Percentiles rank a stretch among this genome's conserved stretches.
Conservation (phyloP, 177 flowering plant genomes). For the Vitis hybrid region DNA sequence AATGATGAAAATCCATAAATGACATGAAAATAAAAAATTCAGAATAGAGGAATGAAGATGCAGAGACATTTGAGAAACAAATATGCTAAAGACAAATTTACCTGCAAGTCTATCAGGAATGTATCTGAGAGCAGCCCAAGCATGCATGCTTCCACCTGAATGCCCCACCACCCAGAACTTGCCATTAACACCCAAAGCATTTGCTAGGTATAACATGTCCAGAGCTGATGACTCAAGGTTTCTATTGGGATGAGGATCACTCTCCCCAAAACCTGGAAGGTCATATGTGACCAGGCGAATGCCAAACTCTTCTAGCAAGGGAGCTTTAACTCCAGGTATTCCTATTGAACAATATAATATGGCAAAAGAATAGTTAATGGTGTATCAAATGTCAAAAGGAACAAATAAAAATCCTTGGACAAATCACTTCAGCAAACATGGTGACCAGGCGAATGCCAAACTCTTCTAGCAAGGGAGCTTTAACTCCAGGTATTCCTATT, state of each 20-base stretch:
- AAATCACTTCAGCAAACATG: no score
- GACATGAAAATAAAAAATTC: background rate
- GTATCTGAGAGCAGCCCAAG: conserved; percentile 80
- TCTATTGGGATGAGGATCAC: conserved; percentile 78
- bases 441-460: conserved; percentile 69
- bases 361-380: background rate
- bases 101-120: conserved; percentile 79
- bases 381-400: no score
- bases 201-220: conserved; percentile 60
- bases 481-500: conserved; percentile 71
- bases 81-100: conserved; percentile 8
- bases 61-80: no score
- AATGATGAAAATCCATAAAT: background rate
- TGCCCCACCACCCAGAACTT: conserved; percentile 83
- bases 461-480: conserved; percentile 58
- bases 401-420: no score
- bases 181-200: conserved; percentile 56
- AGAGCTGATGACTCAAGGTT: conserved; percentile 70
- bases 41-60: background rate
- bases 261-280: conserved; percentile 97
- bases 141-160: conserved; percentile 74
- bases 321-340: conserved; percentile 61
- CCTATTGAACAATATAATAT: conserved; percentile 30
- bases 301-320: conserved; percentile 74
- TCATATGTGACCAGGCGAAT: conserved; percentile 76